Evolutionary conservation across 176 grass and related monocot species (phyloP), one percentile per base, ranked within the genome.

Genomic region (Zoysia pacifica): DNA sequence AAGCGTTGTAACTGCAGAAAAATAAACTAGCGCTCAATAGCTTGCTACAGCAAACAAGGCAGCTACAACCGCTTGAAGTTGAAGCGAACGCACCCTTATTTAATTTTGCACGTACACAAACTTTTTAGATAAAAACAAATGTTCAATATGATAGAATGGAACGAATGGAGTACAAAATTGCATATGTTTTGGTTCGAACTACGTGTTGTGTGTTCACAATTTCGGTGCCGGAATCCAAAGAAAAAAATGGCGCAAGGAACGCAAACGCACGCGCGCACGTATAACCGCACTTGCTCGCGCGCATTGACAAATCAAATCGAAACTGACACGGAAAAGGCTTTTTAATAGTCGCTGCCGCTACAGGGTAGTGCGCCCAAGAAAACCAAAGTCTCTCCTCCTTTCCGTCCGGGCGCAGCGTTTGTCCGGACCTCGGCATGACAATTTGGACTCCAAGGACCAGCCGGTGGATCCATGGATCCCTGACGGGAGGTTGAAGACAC

Each of bases 391-490:
- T 36, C 76, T 43, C 35, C 12, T 50, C 42, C 73, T 87, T 82
- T 81, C 84, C 14, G 70, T 65, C 61, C 16, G 5, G 14, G 35
- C 48, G 18, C 61, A 78, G 40, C 44, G 7, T 75, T 62, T 80
- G 20, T 49, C 15, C 43, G 38, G 19, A 75, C 81, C 18, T 50
- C 39, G 72, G 77, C 76, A 59, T 72, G 87, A 85, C 70, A 71
- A 81, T 44, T 80, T 76, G 56, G 87, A 84, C 81, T 81, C 70
- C 56, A 42, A 11, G 46, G 40, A 37, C 62, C 59, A 59, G 47
- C 5, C 10, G 9, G 11, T n/a, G 37, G 60, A 38, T 61, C 66
- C 56, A 50, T 59, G 81, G 49, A 75, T 15, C 5, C 41, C 66
- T 52, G 70, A 60, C 4, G 5, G 8, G 61, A 66, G 70, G 61